Percentiles rank a stretch among this genome's conserved stretches.
These are phyloP conservation scores for Coniochaeta hoffmannii DNA, from an alignment of 2,329 filamentous ascomycete species.

Conservation along the genomic window DNA sequence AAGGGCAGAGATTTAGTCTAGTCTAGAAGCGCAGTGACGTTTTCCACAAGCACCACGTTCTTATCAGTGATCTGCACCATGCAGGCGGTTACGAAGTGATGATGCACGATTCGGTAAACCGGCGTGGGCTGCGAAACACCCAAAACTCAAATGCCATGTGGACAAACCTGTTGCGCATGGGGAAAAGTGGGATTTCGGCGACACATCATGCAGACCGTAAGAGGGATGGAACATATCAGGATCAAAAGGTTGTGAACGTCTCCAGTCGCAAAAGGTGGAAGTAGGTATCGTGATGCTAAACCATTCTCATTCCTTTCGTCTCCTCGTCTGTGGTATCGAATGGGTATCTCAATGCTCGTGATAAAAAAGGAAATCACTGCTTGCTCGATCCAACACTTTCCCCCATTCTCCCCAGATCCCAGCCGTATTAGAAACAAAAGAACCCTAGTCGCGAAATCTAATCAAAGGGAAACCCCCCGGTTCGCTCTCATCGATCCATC, in stretches of 20 bases:
- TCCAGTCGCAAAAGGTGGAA: neutral
- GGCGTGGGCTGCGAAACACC: no score
- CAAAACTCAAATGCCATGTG: no score
- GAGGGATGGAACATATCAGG: no score
- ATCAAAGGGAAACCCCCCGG: neutral
- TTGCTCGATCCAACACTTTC: neutral
- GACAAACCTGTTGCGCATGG: no score
- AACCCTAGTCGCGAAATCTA: neutral
- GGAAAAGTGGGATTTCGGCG: no score
- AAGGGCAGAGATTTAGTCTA: no score
- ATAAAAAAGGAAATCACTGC: no score
- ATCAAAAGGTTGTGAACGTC: neutral
- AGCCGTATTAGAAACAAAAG: neutral
- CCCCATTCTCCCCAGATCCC: neutral
- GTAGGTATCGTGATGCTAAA: neutral
- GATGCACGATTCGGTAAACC: neutral
- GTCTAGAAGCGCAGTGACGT: no score
- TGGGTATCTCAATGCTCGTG: conserved; percentile 3
- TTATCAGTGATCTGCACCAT: neutral
- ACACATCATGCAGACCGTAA: no score
- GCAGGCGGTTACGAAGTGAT: neutral
- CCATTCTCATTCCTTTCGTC: conserved; percentile 1
- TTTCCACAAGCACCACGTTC: no score
- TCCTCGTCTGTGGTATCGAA: conserved; percentile 2
- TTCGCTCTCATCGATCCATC: neutral